These are phyloP conservation scores for Carex cristatella DNA, from an alignment of 176 grass and related monocot species.

Conservation along the genomic window DNA sequence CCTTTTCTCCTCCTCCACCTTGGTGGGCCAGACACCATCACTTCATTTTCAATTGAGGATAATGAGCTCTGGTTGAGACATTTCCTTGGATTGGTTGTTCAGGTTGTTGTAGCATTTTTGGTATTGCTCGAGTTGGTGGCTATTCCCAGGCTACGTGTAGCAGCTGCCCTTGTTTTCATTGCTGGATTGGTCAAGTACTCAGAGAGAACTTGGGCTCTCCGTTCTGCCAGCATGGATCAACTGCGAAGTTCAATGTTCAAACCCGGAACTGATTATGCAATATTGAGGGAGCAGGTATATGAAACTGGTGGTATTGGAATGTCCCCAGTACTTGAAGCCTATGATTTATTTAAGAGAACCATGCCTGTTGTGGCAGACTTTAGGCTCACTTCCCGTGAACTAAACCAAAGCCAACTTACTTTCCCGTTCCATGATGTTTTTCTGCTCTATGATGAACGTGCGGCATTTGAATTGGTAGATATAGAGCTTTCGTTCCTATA, in stretches of 20 bases:
- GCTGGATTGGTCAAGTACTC: slow-evolving; percentile 22
- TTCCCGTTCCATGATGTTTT: too few relatives aligned
- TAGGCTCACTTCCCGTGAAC: too few relatives aligned
- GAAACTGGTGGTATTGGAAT: too few relatives aligned
- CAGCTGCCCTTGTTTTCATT: not conserved
- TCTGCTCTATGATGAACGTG: accelerated
- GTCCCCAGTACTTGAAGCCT: too few relatives aligned
- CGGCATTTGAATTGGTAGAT: slow-evolving; percentile 22
- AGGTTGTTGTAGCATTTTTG: slow-evolving; percentile 21
- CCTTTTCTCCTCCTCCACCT: slow-evolving; percentile 51
- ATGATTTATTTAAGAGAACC: too few relatives aligned
- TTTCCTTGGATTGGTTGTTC: slow-evolving; percentile 13
- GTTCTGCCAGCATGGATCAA: slow-evolving; percentile 15
- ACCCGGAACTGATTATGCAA: not conserved
- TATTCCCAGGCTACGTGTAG: not conserved
- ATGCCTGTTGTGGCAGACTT: too few relatives aligned
- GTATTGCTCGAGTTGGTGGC: slow-evolving; percentile 10
- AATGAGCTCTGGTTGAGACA: slow-evolving; percentile 34
- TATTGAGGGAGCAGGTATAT: not conserved
- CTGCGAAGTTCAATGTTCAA: not conserved
- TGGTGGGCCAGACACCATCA: slow-evolving; percentile 36
- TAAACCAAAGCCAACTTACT: too few relatives aligned
- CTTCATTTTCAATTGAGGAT: slow-evolving; percentile 37
- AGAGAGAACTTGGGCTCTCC: slow-evolving; percentile 21
- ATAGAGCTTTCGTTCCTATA: slow-evolving; percentile 42